Conservation (phyloP, 2,329 filamentous ascomycete species). For the Pestalotiopsis sp. region DNA sequence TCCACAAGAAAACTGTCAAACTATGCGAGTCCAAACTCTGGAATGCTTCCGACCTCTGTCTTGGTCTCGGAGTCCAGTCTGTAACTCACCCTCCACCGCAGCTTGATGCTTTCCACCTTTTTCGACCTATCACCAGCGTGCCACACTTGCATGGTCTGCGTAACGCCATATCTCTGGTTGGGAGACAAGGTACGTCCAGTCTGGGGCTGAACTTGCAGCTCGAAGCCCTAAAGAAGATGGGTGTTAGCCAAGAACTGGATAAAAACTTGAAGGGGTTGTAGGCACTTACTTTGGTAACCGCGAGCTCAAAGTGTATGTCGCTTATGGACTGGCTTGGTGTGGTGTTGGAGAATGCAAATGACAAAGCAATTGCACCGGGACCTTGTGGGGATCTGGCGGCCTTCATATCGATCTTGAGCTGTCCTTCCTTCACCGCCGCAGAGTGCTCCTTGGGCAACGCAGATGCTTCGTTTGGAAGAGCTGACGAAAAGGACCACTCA, state of each 20-base stretch:
- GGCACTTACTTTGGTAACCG: conserved; percentile 80
- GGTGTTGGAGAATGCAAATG: conserved; percentile 83
- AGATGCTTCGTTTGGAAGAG: conserved; percentile 64
- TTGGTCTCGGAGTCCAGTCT: conserved; percentile 65
- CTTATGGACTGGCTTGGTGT: conserved; percentile 65
- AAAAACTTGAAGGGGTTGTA: background rate
- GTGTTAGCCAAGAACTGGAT: background rate
- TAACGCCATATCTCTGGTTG: conserved; percentile 73
- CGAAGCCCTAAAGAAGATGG: conserved; percentile 63
- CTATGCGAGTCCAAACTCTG: conserved; percentile 73
- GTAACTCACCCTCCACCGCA: conserved; percentile 88
- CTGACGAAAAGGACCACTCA: conserved; percentile 92
- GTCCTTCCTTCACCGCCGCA: conserved; percentile 68
- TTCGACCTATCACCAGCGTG: conserved; percentile 68
- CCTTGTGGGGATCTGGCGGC: conserved; percentile 60
- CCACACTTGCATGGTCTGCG: conserved; percentile 75
- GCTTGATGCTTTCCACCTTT: conserved; percentile 79
- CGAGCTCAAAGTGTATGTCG: conserved; percentile 87
- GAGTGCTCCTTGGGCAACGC: conserved; percentile 63
- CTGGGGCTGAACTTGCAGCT: conserved; percentile 82
- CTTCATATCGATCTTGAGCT: conserved; percentile 72
- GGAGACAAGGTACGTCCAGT: conserved; percentile 76
- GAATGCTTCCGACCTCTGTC: conserved; percentile 84
- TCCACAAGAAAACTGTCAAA: background rate
- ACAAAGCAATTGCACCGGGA: conserved; percentile 64